Percentiles rank a stretch among this genome's conserved stretches.
Conservation (phyloP, 2,329 filamentous ascomycete species). For the Colletotrichum falcatum region DNA sequence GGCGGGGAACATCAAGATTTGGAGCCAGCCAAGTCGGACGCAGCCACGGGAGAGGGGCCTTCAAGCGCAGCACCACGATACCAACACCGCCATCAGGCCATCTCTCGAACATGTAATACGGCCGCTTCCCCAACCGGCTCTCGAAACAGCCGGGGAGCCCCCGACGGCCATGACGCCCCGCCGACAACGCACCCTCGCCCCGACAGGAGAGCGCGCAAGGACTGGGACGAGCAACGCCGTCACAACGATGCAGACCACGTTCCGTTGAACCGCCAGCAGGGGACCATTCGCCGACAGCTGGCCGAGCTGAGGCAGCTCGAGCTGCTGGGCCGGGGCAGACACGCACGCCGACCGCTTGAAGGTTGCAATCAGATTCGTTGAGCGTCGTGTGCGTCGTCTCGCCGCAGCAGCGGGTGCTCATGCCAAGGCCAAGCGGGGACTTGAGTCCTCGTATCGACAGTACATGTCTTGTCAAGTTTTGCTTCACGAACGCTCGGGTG, state of each 20-base stretch:
- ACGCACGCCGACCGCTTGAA: no score
- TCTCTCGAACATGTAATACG: neutral
- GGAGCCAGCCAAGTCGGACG: neutral
- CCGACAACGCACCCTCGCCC: neutral
- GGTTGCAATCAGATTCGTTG: neutral
- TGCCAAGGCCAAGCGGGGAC: neutral
- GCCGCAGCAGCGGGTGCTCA: neutral
- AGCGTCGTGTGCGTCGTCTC: neutral
- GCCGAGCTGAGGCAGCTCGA: neutral
- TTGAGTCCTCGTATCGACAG: neutral
- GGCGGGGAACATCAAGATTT: neutral
- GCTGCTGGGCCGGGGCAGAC: neutral
- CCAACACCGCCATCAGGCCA: neutral
- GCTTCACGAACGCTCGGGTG: neutral
- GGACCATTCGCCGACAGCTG: neutral
- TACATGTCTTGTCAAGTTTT: no score
- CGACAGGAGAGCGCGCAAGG: neutral
- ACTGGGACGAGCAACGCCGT: neutral
- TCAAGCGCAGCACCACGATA: neutral
- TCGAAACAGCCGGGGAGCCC: neutral
- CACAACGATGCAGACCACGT: neutral
- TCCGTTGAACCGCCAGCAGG: neutral
- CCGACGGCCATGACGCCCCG: neutral
- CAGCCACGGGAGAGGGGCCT: no score
- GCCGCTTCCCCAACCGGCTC: neutral